These are phyloP conservation scores for Mayamaea pseudoterrestris DNA, from an alignment of 108 stramenopile species.

Conservation along the genomic window DNA sequence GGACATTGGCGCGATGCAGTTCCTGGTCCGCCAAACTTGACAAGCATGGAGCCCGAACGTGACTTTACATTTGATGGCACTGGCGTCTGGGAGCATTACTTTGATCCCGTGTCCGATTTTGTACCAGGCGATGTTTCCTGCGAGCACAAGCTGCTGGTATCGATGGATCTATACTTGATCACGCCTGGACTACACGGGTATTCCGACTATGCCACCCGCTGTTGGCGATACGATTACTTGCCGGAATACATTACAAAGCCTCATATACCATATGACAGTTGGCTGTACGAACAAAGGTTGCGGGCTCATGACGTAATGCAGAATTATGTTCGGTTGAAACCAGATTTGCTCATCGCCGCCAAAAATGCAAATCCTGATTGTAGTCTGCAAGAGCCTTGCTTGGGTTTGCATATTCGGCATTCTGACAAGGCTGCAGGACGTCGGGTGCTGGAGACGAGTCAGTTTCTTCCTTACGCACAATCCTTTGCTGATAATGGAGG, in stretches of 20 bases:
- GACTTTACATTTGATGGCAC: slow-evolving; percentile 13
- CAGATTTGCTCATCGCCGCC: slow-evolving; percentile 16
- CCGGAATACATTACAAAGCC: slow-evolving; percentile 36
- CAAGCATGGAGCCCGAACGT: not conserved
- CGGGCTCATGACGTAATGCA: slow-evolving; percentile 20
- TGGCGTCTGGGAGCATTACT: slow-evolving; percentile 49
- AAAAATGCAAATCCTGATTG: slow-evolving; percentile 23
- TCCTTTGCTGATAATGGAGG: slow-evolving; percentile 26
- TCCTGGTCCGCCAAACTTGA: slow-evolving; percentile 14
- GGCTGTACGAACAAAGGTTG: slow-evolving; percentile 24
- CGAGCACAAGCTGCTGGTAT: slow-evolving; percentile 12
- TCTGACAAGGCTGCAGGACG: slow-evolving; percentile 54
- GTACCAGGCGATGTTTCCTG: slow-evolving; percentile 40
- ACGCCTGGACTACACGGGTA: slow-evolving; percentile 40
- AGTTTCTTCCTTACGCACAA: slow-evolving; percentile 27
- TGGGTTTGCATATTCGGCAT: slow-evolving; percentile 42
- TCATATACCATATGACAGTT: slow-evolving; percentile 28
- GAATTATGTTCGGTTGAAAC: slow-evolving; percentile 22
- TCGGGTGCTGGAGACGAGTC: slow-evolving; percentile 18
- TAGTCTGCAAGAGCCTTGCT: slow-evolving; percentile 12
- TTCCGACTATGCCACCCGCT: slow-evolving; percentile 28
- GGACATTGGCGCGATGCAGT: slow-evolving; percentile 17
- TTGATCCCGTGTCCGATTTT: slow-evolving; percentile 48
- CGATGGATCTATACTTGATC: slow-evolving; percentile 26
- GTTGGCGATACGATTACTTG: slow-evolving; percentile 39